Evolutionary conservation across 1,139 yeast species (phyloP).

Genomic region (Suhomyces anneliseae): DNA sequence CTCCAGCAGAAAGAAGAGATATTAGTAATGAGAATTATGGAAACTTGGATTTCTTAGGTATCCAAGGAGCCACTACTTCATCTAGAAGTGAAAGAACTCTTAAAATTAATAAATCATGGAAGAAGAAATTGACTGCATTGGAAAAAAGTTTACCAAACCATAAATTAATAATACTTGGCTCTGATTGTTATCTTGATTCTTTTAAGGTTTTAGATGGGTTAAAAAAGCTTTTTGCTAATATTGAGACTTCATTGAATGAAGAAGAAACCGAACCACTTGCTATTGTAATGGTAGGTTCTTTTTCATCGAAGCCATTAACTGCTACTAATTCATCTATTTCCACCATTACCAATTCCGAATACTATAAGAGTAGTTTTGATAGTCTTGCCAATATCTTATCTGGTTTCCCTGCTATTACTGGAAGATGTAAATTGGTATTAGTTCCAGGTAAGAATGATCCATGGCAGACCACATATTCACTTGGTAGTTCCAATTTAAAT

Average conservation of each 20-base stretch:
- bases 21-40: constrained; percentile 70
- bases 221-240: constrained; percentile 51
- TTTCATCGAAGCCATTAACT: constrained; percentile 62
- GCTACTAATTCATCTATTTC: constrained; percentile 43
- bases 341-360: constrained; percentile 45
- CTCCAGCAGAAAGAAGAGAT: constrained; percentile 80
- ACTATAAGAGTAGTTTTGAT: constrained; percentile 75
- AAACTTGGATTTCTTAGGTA: constrained; percentile 74
- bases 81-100: constrained; percentile 26
- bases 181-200: constrained; percentile 67
- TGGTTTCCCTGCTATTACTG: constrained; percentile 33
- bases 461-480: constrained; percentile 75
- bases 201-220: constrained; percentile 55
- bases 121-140: constrained; percentile 51
- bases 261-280: constrained; percentile 56
- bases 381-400: constrained; percentile 58
- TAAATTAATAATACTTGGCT: constrained; percentile 68
- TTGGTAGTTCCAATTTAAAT: constrained; percentile 60
- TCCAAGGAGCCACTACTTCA: constrained; percentile 43
- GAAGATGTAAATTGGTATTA: constrained; percentile 53
- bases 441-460: constrained; percentile 93
- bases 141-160: constrained; percentile 61
- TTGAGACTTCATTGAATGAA: constrained; percentile 46
- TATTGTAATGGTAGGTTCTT: constrained; percentile 53
- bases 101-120: constrained; percentile 62